These are phyloP conservation scores for Coix lacrymajobi DNA, from an alignment of 176 grass and related monocot species.

Conservation along the genomic window DNA sequence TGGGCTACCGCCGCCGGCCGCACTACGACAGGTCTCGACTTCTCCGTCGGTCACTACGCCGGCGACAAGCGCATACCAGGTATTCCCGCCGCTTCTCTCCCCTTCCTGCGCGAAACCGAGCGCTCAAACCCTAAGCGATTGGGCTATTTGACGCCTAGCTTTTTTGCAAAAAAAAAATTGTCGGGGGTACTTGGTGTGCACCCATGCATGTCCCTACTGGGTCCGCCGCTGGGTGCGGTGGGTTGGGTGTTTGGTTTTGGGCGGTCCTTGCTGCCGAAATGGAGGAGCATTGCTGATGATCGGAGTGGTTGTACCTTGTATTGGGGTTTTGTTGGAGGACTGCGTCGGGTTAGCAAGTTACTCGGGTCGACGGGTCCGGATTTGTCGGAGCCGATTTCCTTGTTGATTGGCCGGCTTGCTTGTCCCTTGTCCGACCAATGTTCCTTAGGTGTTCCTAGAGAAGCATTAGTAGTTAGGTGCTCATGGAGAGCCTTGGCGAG, in stretches of 20 bases:
- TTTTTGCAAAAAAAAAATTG: neutral
- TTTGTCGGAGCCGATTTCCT: neutral
- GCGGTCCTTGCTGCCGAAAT: neutral
- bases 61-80: neutral
- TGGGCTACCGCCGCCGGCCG: neutral
- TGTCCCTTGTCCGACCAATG: neutral
- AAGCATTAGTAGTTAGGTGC: neutral
- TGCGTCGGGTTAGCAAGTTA: neutral
- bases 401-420: neutral
- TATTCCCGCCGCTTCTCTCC: neutral
- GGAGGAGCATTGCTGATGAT: conserved; percentile 21
- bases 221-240: neutral
- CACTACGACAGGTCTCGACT: neutral
- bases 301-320: neutral
- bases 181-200: neutral
- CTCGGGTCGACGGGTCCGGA: neutral
- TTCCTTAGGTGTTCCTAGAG: neutral
- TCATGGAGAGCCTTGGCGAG: no score
- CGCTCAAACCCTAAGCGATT: neutral
- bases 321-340: neutral
- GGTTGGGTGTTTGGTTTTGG: neutral
- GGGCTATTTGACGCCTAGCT: neutral
- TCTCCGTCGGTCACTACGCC: neutral
- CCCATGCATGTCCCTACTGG: neutral
- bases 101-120: neutral